phyloP scores from a whole-genome alignment of 2,329 filamentous ascomycete species.

The Fusarium compactum region DNA sequence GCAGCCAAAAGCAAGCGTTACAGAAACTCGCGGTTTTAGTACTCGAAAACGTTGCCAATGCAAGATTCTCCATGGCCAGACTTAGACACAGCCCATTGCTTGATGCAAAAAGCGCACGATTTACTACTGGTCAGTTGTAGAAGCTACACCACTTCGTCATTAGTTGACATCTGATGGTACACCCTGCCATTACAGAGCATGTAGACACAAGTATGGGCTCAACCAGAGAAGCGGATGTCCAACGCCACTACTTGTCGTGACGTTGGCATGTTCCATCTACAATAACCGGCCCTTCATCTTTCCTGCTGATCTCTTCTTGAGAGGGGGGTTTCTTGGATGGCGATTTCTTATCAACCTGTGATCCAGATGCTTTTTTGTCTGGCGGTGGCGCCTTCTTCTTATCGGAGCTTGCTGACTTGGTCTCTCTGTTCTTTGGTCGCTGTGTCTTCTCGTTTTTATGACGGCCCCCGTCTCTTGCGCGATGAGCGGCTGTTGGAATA shows the following conservation, averaged over 20 bases:
- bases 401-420: constrained; percentile 13
- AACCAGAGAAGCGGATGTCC: not conserved
- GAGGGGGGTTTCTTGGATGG: constrained; percentile 14
- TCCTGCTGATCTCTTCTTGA: constrained; percentile 20
- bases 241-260: constrained; percentile 11
- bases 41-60: not conserved
- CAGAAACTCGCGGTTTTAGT: not conserved
- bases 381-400: constrained; percentile 29
- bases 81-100: not conserved
- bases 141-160: not conserved
- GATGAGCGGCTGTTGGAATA: constrained; percentile 21
- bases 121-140: not conserved
- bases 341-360: constrained; percentile 28
- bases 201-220: not conserved
- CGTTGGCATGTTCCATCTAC: constrained; percentile 38
- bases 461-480: constrained; percentile 4
- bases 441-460: constrained; percentile 21
- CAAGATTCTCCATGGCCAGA: not conserved
- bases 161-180: not conserved
- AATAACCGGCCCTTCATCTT: constrained; percentile 29
- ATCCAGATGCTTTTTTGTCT: constrained; percentile 17
- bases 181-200: not conserved
- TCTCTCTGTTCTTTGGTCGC: constrained; percentile 32
- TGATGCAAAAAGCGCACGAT: not conserved
- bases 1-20: not conserved